Evolutionary conservation across 2,329 filamentous ascomycete genomes (phyloP), one percentile per base, ranked within the genome.

Genomic region (Alternaria arbusti): DNA sequence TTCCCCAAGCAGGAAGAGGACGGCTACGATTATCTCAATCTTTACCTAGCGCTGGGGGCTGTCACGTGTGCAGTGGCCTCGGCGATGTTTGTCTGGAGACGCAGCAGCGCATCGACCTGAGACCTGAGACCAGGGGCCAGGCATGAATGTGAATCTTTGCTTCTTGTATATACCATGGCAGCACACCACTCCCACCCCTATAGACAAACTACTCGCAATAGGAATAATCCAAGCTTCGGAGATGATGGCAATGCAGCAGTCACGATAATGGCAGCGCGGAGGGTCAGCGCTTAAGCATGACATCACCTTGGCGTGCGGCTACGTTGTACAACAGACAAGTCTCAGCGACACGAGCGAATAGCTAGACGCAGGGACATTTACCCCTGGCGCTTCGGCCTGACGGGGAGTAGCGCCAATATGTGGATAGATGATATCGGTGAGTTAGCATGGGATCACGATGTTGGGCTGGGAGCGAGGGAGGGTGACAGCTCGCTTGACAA

Each of bases 1-100:
- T 97, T 96, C 73, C 95, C 96, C 1, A 96, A 94, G 80, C 92
- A 87, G 57, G 93, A 97, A 67, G 94, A 97, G 73, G 93, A 96
- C 57, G 65, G 60, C 5, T 89, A 91, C 5, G 95, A 97, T 79
- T 88, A 92, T 71, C 93, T 94, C 66, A 90, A 91, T 66, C 84
- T 97, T 74, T 97, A 97, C 73, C 88, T 98, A 74, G 93, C 93
- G 3, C 82, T 96, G 5, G 93, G 92, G 1, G 94, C 93, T 7
- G 84, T 86, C 8, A 83, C 87, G 44, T 88, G 86, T 69, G 87
- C 86, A 12, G 85, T 84, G 12, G 86, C 85, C 6, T 88, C 87
- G 10, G 85, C 86, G 9, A 83, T 86, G 9, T 86, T 88, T 74
- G 86, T 90, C 44, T 90, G 88, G 88, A 86, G 84, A 74, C 82